Evolutionary conservation across 257 asterid species (phyloP), one percentile per base, ranked within the genome.

Genomic region (Capsicum pubescens): DNA sequence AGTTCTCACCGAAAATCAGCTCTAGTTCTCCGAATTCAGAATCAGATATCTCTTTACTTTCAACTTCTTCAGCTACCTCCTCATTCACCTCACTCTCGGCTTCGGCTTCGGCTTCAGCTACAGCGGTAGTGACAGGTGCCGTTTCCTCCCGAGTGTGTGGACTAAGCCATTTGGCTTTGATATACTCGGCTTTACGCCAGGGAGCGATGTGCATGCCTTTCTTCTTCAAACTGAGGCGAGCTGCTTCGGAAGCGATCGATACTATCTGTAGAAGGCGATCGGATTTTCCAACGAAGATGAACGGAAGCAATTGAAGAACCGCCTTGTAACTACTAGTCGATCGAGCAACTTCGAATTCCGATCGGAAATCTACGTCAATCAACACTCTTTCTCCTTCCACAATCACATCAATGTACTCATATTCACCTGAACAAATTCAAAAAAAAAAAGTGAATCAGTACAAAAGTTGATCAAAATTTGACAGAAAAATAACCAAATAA

Each of bases 181-280:
- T 86, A 89, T 94, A 95, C 60, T 95, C 98, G 7, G 91, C 81
- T 87, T 93, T 95, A 15, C 99, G 97, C 99, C 99, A 95, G 7
- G 99, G 98, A 50, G 99, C 93, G 54, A 95, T 86, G 81, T 95
- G 97, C 99, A 95, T 94, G 32, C 98, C 99, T 86, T 95, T 95
- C 93, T 91, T 95, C 89, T 93, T 95, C 64, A 95, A 88, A 87
- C 99, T 95, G 80, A 66, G 90, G 79, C 90, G 89, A 11, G 95
- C 97, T 7, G 98, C 96, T 26, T 94, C 99, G 70, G 98, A 89
- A 3, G 92, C 96, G 54, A 95, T 86, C 9, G 94, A 90, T 0
- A 95, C 91, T 83, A 95, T 94, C 88, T 95, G 97, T 39, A 89
- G 89, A 14, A 95, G 90, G 17, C 99, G 97, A 81, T 95, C 97